Evolutionary conservation across 2,329 filamentous ascomycete genomes (phyloP), one percentile per base, ranked within the genome.

Genomic region (Nemania sp.): DNA sequence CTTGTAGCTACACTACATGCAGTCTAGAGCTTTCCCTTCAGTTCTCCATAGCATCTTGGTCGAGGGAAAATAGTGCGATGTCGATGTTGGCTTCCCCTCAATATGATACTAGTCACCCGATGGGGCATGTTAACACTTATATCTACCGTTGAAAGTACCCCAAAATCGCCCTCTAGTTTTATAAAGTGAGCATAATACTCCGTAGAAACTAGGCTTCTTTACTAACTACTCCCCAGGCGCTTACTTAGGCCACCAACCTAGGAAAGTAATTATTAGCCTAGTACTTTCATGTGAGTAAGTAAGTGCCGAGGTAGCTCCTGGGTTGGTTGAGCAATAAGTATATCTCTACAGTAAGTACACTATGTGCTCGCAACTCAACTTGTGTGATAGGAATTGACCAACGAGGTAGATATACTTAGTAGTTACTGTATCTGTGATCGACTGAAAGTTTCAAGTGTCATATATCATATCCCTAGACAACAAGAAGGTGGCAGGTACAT

Each of bases 21-120:
- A 42, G 40, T 52, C 53, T 52, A 49, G 46, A 50, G 47, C 48
- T 51, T 42, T 55, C 52, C 26, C 19, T 24, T 54, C 19, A 40
- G 41, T 31, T 50, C 22, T 26, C 20, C 34, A 22, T 9, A 43
- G 39, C 26, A 36, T 51, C 23, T 37, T 36, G 30, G 23, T 47
- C 30, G 26, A 39, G 26, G 20, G 17, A 45, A 37, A 34, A 23
- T 12, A 50, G n/a, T n/a, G n/a, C n/a, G 20, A 54, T 28, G 28
- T 26, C 5, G 17, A 26, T 23, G 33, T 45, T 20, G 17, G 20
- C n/a, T 42, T 33, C 28, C 37, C 43, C 40, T 34, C 41, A 34
- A 40, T 20, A 14, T 5, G 2, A 12, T 37, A 36, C 36, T 40
- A 23, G 41, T 20, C 43, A 17, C 47, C 41, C 37, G 28, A 48